Base-by-base conservation (phyloP, 164 flowering plant genomes). In the Liriodendron chinense region DNA sequence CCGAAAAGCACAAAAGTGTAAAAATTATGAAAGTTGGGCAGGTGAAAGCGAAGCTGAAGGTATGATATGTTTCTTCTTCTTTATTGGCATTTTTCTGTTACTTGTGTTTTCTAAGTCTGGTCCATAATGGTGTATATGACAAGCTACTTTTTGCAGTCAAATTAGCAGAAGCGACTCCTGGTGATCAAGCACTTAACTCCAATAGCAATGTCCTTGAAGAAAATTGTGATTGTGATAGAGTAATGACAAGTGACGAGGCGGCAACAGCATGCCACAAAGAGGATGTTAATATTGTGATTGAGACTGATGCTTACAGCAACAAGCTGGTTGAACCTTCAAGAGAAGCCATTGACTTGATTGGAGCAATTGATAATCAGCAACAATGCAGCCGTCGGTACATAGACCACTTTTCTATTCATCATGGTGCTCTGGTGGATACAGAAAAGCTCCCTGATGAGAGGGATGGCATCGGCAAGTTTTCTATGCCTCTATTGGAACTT, bases 281-380 rank as follows among this genome's bases (percentile, higher is more conserved):
- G n/a, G 47, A 53, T 53, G 22, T 9, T 14, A 21, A 24, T 70
- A 23, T 13, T 22, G 21, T 49, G 10, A 70, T 20, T 57, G 64
- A 22, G 26, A 81, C 76, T 57, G 47, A 73, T 75, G 84, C 77
- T 50, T 61, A 70, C 71, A 75, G 72, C 48, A 26, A 68, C 75
- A 78, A 72, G 43, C 28, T 47, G 26, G 76, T 66, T 47, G 80
- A 73, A 70, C 81, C 84, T 75, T 82, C 84, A 23, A 83, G 80
- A 82, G 87, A 86, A 80, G 92, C 90, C 77, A 92, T 88, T 67
- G 96, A 94, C 83, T 87, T 92, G 80, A 91, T 92, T 80, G 94
- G 96, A 81, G 78, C 88, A 67, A 88, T 86, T 78, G 86, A 83
- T 78, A 87, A 77, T 61, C 71, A 77, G 59, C 74, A 69, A 76